phyloP scores from a whole-genome alignment of 352 stramenopile genomes.

The Pythium oligandrum region DNA sequence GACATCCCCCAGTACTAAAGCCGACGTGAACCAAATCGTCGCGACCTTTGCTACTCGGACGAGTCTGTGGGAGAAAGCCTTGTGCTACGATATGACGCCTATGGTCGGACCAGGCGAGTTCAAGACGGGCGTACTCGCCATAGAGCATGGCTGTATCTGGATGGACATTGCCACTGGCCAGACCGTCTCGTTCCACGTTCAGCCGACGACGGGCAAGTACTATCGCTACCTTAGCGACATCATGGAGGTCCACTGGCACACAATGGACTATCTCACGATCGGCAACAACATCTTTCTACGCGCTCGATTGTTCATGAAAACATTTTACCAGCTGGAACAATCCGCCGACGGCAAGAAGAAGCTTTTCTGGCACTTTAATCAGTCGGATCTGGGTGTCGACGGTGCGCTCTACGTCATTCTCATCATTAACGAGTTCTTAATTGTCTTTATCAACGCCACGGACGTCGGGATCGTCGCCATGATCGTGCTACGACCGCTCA shows the following conservation, averaged over 20 bases:
- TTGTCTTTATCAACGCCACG: slow-evolving; percentile 17
- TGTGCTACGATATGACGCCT: slow-evolving; percentile 19
- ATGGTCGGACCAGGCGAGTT: neutral
- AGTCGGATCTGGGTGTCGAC: slow-evolving; percentile 14
- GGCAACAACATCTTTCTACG: slow-evolving; percentile 15
- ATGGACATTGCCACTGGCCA: slow-evolving; percentile 6
- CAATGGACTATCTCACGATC: slow-evolving; percentile 16
- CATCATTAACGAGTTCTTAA: slow-evolving; percentile 15
- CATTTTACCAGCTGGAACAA: slow-evolving; percentile 5
- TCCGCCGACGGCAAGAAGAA: slow-evolving; percentile 3
- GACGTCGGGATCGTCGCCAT: slow-evolving; percentile 16
- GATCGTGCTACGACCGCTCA: slow-evolving; percentile 16
- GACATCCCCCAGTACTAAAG: slow-evolving; percentile 9
- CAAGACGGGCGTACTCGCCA: neutral
- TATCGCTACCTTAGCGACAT: slow-evolving; percentile 11
- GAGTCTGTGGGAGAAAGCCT: slow-evolving; percentile 13
- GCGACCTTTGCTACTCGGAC: slow-evolving; percentile 9
- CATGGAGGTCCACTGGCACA: slow-evolving; percentile 17
- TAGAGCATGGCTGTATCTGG: slow-evolving; percentile 19
- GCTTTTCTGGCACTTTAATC: slow-evolving; percentile 5
- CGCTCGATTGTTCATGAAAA: slow-evolving; percentile 10
- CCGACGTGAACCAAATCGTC: slow-evolving; percentile 1
- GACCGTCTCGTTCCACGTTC: slow-evolving; percentile 10
- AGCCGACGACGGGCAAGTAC: slow-evolving; percentile 13
- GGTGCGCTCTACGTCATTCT: slow-evolving; percentile 19